Base-by-base conservation (phyloP, 2,329 filamentous ascomycete species). In the Colletotrichum magnum region DNA sequence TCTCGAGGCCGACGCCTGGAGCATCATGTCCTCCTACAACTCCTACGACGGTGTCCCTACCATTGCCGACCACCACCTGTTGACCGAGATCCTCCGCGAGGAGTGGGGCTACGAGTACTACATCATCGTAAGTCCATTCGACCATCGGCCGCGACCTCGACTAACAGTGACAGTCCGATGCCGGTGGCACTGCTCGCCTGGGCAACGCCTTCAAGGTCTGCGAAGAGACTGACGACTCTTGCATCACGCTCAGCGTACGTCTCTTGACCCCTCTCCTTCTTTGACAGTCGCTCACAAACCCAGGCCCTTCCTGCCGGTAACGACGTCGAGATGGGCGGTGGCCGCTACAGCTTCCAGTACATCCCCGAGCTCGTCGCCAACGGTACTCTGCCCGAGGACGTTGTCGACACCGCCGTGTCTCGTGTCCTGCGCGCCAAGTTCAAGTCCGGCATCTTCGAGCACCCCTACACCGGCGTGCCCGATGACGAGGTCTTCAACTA, bases 291-390 rank as follows among this genome's bases (percentile, higher is more conserved):
- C 61, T 75, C 28, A 74, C 41, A 16, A 15, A 12, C 0, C 15
- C 67, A 87, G 79, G 82, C 89, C 9, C 84, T 94, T 5, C 88
- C 89, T 0, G 90, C 91, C 5, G 92, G 92, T 3, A 92, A 89
- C 58, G 92, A 94, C 73, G 86, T 92, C 13, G 92, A 94, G 74
- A 94, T 94, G 92, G 92, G 92, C 13, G 92, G 92, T 47, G 92
- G 92, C 21, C 91, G 89, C 21, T 94, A 88, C 82, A 93, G 90
- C 76, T 92, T 89, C 75, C 84, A 89, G 72, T 87, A 84, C 43
- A 93, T 94, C 59, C 90, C 91, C 6, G 82, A 87, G 32, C 84
- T 94, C 57, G 84, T 94, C 16, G 79, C 88, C 62, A 83, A 86
- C 1, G 90, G 90, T 0, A 89, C 87, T 64, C 80, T 94, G 2